Evolutionary conservation across 1,284 basidiomycete species (phyloP), one percentile per base, ranked within the genome.

Genomic region (Ustilago shanxiensis): DNA sequence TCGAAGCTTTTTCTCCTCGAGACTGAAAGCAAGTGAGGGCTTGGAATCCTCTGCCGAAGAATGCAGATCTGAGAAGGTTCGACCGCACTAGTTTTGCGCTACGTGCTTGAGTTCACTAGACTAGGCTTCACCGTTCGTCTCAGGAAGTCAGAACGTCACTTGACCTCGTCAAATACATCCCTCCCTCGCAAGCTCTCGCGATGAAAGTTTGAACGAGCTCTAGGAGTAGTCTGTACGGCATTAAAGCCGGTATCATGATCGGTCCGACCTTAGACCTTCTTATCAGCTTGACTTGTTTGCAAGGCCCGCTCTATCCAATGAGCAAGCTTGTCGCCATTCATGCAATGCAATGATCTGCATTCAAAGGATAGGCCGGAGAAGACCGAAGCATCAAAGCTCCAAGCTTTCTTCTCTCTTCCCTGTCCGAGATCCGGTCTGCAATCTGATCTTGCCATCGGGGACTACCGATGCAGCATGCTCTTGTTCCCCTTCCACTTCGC

Each of bases 331-430:
- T 20, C n/a, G 11, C 41, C 18, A n/a, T n/a, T 52, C n/a, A 4
- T 52, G 60, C 41, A 31, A 4, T 52, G 60, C 41, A 31, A 16
- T 44, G 60, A 28, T 37, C n/a, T 45, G 41, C 51, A 35, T 22
- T 33, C 24, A 37, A 35, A 29, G 14, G 31, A 20, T 31, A 20
- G 14, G 28, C 54, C 60, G 60, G 52, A 62, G 52, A 62, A 55
- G 60, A 22, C 60, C 60, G 52, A 62, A 35, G 31, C 51, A 13
- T 14, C 11, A 45, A n/a, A 3, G 26, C 45, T 28, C 8, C 24
- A 24, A 31, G 45, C 44, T 13, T 47, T 44, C 45, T 29, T 45
- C 22, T 26, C 10, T 16, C 47, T 51, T n/a, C 26, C 14, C 11
- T 26, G 31, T n/a, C 41, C 60, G 51, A 45, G 24, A 28, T 54